These are phyloP conservation scores for Yamadazyma kitorensis DNA, from an alignment of 805 yeast genomes.

Conservation along the genomic window DNA sequence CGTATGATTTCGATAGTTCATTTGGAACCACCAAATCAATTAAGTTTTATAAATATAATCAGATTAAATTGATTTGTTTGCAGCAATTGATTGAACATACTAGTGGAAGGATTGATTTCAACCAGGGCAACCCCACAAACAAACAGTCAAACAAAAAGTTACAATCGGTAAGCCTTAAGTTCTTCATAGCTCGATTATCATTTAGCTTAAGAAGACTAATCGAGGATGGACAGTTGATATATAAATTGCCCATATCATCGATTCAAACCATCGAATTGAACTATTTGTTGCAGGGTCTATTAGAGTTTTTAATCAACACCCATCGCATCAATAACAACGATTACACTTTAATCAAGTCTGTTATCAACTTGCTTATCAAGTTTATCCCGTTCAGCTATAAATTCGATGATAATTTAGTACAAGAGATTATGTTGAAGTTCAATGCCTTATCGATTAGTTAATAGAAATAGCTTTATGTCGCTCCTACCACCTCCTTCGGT, in stretches of 20 bases:
- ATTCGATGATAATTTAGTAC: not conserved
- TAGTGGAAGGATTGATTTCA: conserved; percentile 15
- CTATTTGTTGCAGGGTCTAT: conserved; percentile 27
- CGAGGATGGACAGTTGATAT: conserved; percentile 58
- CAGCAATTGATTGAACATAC: conserved; percentile 45
- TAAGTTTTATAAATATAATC: conserved; percentile 38
- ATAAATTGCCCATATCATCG: conserved; percentile 62
- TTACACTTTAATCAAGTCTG: conserved; percentile 6
- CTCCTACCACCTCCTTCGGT: no score
- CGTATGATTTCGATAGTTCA: conserved; percentile 45
- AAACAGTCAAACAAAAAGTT: no score
- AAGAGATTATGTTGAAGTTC: not conserved
- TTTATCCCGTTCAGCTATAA: conserved; percentile 17
- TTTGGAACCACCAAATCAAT: conserved; percentile 64
- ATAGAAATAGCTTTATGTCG: no score
- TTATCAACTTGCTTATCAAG: conserved; percentile 14
- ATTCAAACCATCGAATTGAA: conserved; percentile 64
- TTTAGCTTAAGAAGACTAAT: conserved; percentile 61
- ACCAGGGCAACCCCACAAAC: no score
- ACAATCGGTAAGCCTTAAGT: conserved; percentile 20
- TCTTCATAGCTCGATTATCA: conserved; percentile 55
- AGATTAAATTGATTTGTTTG: conserved; percentile 56
- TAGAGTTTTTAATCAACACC: conserved; percentile 1
- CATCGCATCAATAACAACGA: no score
- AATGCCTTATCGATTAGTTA: no score